Evolutionary conservation across 768 basidiomycete genomes (phyloP), one percentile per base, ranked within the genome.

Genomic region (Rubroboletus pulcherrimus): DNA sequence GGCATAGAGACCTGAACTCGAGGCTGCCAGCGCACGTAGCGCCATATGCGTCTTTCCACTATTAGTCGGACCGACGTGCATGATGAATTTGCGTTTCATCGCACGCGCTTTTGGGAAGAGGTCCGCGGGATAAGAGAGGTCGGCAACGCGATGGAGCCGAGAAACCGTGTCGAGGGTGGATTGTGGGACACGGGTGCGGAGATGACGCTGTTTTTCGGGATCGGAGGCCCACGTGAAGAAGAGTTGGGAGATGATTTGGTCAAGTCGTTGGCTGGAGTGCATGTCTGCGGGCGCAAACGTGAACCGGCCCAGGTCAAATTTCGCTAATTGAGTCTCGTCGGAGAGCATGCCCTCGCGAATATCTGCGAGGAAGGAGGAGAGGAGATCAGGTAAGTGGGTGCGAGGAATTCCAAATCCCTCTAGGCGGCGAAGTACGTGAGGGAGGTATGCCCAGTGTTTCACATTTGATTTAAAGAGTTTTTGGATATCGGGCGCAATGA

Each of bases 1-100:
- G 0, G 92, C 93, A 63, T 98, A 98, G 4, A 89, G 78, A 6
- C 95, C 97, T 0, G 75, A 73, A 1, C 68, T 64, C 0, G 94
- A 84, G 5, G 84, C 82, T 0, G 93, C 90, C 2, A 99, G 80
- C 0, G 94, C 92, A 42, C 91, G 86, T 9, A 99, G 75, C 0
- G 96, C 97, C 65, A 89, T 86, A 66, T 98, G 86, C 0, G 96
- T 99, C 75, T 99, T 99, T 31, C 96, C 97, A 58, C 91, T 92
- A 71, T 98, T 99, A 24, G 97, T 98, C 0, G 97, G 97, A 0
- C 96, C 97, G 39, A 99, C 93, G 64, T 99, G 96, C 78, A 98
- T 86, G 69, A 95, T 87, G 62, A 98, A 76, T 62, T 86, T 91
- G 19, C 95, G 81, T 17, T 77, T 79, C 59, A 85, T 73, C 11